phyloP scores from a whole-genome alignment of 306 rosid species.

The Argentina anserina region DNA sequence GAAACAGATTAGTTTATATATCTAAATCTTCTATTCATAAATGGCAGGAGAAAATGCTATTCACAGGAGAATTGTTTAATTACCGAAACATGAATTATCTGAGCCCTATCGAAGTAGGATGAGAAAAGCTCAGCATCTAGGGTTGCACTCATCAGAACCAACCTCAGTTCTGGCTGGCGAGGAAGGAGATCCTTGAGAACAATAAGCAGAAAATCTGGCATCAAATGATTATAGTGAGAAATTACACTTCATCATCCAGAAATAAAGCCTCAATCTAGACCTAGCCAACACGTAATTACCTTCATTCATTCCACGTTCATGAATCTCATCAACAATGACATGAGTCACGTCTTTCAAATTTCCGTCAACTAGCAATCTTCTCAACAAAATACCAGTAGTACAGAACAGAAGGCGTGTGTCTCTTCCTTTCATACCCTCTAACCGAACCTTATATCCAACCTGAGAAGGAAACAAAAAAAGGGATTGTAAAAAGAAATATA shows the following conservation, averaged over 20 bases:
- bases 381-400: constrained; percentile 91
- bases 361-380: constrained; percentile 90
- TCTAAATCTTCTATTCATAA: background rate
- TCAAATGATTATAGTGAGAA: constrained; percentile 36
- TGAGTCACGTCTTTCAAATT: constrained; percentile 79
- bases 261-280: constrained; percentile 20
- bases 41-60: background rate
- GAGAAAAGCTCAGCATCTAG: constrained; percentile 90
- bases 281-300: constrained; percentile 41
- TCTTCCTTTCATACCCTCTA: constrained; percentile 93
- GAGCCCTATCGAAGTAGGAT: constrained; percentile 69
- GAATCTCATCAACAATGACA: constrained; percentile 96
- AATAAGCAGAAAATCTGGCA: constrained; percentile 92
- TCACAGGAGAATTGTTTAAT: constrained; percentile 4
- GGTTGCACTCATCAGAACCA: constrained; percentile 97
- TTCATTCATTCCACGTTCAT: constrained; percentile 99
- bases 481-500: constrained; percentile 1
- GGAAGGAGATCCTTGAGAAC: constrained; percentile 93
- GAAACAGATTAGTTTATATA: background rate
- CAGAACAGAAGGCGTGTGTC: constrained; percentile 93
- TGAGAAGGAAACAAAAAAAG: constrained; percentile 26
- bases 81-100: constrained; percentile 62
- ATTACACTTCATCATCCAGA: constrained; percentile 26
- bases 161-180: constrained; percentile 72
- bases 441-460: constrained; percentile 97